These are phyloP conservation scores for Eucalyptus marginata DNA, from an alignment of 345 rosid genomes.

Conservation along the genomic window DNA sequence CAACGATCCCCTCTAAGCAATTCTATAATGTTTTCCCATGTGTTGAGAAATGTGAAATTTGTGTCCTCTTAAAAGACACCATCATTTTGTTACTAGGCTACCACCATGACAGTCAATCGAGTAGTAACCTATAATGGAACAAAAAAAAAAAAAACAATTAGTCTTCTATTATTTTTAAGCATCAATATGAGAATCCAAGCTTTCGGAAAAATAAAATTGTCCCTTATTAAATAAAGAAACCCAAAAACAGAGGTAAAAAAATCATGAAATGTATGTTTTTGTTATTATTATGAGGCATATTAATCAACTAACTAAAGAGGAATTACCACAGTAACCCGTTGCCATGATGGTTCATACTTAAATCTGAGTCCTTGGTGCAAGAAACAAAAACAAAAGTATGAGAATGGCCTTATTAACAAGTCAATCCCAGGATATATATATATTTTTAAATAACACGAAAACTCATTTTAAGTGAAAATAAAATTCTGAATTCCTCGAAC, in stretches of 20 bases:
- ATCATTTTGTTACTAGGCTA: not conserved
- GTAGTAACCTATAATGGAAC: accelerated
- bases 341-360: accelerated
- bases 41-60: not conserved
- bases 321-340: accelerated
- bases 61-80: not conserved
- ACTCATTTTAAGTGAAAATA: not conserved
- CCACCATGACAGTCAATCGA: accelerated
- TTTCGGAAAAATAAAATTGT: accelerated
- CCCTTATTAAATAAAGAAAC: not conserved
- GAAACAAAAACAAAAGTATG: not conserved
- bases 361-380: accelerated
- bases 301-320: accelerated
- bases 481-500: accelerated
- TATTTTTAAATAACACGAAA: not conserved
- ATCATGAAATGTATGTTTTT: not conserved
- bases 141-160: accelerated
- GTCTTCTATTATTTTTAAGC: not conserved
- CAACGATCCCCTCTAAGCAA: not conserved
- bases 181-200: not conserved
- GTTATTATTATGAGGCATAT: not conserved
- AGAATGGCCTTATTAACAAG: accelerated
- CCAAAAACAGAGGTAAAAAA: accelerated
- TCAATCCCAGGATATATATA: accelerated
- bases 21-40: not conserved